These are phyloP conservation scores for Ilyonectria mors-panacis DNA, from an alignment of 2,329 filamentous ascomycete genomes.

Conservation along the genomic window DNA sequence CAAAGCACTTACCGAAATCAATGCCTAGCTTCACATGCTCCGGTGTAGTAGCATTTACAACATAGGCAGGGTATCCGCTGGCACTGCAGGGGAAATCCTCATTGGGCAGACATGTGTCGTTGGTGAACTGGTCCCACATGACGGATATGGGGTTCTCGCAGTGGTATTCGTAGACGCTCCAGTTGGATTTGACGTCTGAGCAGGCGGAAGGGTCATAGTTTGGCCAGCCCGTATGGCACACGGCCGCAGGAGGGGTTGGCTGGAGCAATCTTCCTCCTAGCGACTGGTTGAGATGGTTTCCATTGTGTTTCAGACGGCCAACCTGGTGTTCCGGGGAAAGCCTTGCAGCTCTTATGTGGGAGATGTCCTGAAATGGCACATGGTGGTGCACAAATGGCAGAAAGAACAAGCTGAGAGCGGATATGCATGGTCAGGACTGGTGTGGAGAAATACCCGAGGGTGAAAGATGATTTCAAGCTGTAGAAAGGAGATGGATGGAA, in stretches of 20 bases:
- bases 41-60: conserved; percentile 53
- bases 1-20: conserved; percentile 57
- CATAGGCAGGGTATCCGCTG: conserved; percentile 54
- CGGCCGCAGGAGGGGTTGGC: conserved; percentile 55
- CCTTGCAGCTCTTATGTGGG: conserved; percentile 57
- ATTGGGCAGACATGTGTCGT: conserved; percentile 66
- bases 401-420: conserved; percentile 8
- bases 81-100: conserved; percentile 52
- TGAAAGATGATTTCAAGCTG: neutral
- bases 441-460: too few relatives aligned
- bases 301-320: conserved; percentile 65
- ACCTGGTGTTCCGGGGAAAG: conserved; percentile 59
- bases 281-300: conserved; percentile 61
- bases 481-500: neutral
- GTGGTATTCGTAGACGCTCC: conserved; percentile 50
- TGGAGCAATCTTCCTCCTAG: conserved; percentile 59
- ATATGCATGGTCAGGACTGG: conserved; percentile 28
- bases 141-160: conserved; percentile 50
- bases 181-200: conserved; percentile 36
- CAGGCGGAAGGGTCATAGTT: conserved; percentile 51
- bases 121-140: conserved; percentile 60
- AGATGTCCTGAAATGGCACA: neutral
- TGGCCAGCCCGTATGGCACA: conserved; percentile 49
- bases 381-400: neutral
- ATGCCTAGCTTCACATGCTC: conserved; percentile 54